Base-by-base conservation (phyloP, 208 protist genomes). In the Crithidia fasciculata region DNA sequence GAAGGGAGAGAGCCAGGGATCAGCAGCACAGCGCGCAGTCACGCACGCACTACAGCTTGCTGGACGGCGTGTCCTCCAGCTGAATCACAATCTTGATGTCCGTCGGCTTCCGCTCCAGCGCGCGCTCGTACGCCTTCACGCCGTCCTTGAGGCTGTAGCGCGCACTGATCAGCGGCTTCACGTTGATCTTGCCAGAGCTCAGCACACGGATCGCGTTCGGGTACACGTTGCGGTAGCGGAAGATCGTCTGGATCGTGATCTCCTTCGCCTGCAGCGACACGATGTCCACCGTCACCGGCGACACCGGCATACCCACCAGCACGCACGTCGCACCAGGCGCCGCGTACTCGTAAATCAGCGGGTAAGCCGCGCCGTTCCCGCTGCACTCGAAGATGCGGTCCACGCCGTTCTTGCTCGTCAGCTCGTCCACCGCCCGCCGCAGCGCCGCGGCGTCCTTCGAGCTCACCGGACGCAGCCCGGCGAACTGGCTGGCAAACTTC, bases 41-140 rank as follows among this genome's bases (percentile, higher is more conserved):
- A 28, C 28, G 28, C 28, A 28, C 28, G 28, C 28, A 28, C 28
- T 69, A 81, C 16, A 78, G 59, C 66, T 73, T 69, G 41, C 56
- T 54, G 47, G 47, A 47, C 63, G 43, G 50, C 16, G 50, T 55
- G 50, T 19, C 39, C 12, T 76, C 77, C 71, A 86, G 39, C 62
- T 83, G 55, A 5, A 82, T 86, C 54, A 86, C 72, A 37, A 86
- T 86, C 52, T 83, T 86, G 41, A 86, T 63, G 52, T 86, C 81
- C 39, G 75, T 82, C 39, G 77, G 81, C 19, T 64, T 56, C 43
- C 69, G 55, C 72, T 86, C 53, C 69, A 81, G 58, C 36, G 77
- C 77, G 45, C 81, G 72, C 44, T 57, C 59, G 63, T 86, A 86
- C 12, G 81, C 81, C 55, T 82, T 64, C 28, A 77, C 53, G 39